phyloP scores from a whole-genome alignment of 345 rosid species.

The Corymbia maculata region DNA sequence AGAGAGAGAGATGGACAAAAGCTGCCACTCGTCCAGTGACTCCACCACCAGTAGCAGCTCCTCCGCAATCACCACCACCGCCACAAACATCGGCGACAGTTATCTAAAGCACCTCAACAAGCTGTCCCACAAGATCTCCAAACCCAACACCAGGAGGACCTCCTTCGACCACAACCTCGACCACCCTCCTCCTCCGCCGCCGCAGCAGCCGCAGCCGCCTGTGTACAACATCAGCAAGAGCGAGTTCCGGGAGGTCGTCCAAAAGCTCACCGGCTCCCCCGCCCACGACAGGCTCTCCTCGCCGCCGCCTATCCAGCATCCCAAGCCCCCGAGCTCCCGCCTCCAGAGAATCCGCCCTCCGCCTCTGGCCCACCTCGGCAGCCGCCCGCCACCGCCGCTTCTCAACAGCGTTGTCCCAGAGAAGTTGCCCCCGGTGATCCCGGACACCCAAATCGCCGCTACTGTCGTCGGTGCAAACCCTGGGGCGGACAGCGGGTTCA shows the following conservation, averaged over 20 bases:
- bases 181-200: constrained; percentile 5
- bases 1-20: constrained; percentile 38
- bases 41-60: constrained; percentile 14
- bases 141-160: constrained; percentile 33
- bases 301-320: constrained; percentile 26
- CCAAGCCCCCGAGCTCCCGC: constrained; percentile 71
- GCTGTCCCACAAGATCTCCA: constrained; percentile 78
- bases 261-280: constrained; percentile 92
- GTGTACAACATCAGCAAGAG: constrained; percentile 89
- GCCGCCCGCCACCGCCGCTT: constrained; percentile 33
- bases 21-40: constrained; percentile 44
- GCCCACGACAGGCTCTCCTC: constrained; percentile 70
- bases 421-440: constrained; percentile 3
- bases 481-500: not conserved
- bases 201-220: constrained; percentile 31
- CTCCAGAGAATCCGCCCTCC: constrained; percentile 94
- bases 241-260: constrained; percentile 90
- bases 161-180: constrained; percentile 18
- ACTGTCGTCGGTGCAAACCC: not conserved
- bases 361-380: constrained; percentile 57
- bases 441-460: not conserved
- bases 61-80: not conserved
- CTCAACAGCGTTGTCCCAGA: constrained; percentile 21
- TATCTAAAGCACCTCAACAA: constrained; percentile 65
- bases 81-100: constrained; percentile 7